Evolutionary conservation across 352 stramenopile genomes (phyloP), one percentile per base, ranked within the genome.

Genomic region (Phytophthora hybrid): DNA sequence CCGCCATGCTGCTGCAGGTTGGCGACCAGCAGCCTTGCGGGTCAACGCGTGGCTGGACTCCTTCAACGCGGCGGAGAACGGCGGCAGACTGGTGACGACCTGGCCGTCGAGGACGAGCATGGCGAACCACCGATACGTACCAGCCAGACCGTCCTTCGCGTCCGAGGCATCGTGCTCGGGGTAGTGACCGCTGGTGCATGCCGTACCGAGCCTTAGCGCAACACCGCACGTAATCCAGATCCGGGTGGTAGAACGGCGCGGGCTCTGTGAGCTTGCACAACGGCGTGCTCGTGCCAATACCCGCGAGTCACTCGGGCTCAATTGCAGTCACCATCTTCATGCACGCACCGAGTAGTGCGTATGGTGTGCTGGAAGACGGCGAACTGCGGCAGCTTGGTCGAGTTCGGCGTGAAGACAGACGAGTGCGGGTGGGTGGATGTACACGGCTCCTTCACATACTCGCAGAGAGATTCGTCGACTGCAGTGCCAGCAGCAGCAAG

Each of bases 301-400:
- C 81, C n/a, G 84, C 80, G 18, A 99, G 90, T 97, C 98, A 99
- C 74, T 98, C 88, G 6, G 96, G 93, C 67, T 99, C 98, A 14
- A 99, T 95, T 1, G 97, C 95, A 11, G 98, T 99, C 26, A 99
- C 97, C 69, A 92, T 99, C 69, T 96, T 98, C 95, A 99, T 99
- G 84, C 98, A 99, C 59, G 87, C 86, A 62, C 86, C 23, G 85
- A 13, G 81, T 87, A 4, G 89, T 92, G 46, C 87, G 87, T 79
- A 89, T 87, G 63, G 94, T 89, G 68, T 89, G 77, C 54, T 93
- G 84, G 66, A 92, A 96, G 34, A 94, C 88, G 7, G 94, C 87
- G 68, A 91, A 95, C 54, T 66, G 39, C 13, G 89, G 86, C 49
- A 96, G 67, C 60, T 90, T 91, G 34, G 67, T 72, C 49, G 89